Evolutionary conservation across 2,329 filamentous ascomycete genomes (phyloP).

Genomic region (Dactylellina parvicollis): DNA sequence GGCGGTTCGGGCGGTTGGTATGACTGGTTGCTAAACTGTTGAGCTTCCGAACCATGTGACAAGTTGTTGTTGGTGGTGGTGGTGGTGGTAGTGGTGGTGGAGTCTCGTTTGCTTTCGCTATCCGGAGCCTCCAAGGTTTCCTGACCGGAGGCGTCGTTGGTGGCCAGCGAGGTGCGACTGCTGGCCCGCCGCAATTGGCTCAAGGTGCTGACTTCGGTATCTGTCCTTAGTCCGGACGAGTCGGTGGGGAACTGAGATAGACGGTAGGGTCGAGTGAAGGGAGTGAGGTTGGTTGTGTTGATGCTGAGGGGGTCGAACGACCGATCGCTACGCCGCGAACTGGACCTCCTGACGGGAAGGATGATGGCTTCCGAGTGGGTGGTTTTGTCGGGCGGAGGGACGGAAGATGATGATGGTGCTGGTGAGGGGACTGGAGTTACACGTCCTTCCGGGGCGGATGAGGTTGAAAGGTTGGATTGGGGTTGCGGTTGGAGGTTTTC

Average conservation of each 20-base stretch:
- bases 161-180: slow-evolving; percentile 28
- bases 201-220: slow-evolving; percentile 24
- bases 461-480: slow-evolving; percentile 4
- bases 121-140: slow-evolving; percentile 15
- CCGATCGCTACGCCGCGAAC: neutral
- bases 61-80: neutral
- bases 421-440: neutral
- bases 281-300: slow-evolving; percentile 53
- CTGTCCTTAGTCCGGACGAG: slow-evolving; percentile 27
- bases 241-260: slow-evolving; percentile 40
- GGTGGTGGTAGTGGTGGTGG: neutral
- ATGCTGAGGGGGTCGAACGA: slow-evolving; percentile 37
- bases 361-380: neutral
- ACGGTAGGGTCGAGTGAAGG: slow-evolving; percentile 35
- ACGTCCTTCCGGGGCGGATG: slow-evolving; percentile 7
- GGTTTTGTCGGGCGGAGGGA: slow-evolving; percentile 13
- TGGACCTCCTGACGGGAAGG: neutral
- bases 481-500: slow-evolving; percentile 43
- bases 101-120: slow-evolving; percentile 27
- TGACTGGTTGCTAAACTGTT: neutral
- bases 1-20: slow-evolving; percentile 25
- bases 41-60: slow-evolving; percentile 33
- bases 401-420: neutral
- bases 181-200: slow-evolving; percentile 38
- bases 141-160: slow-evolving; percentile 15